A percentile compares a stretch with the other conserved stretches of the same genome.
Conservation (phyloP, 2,329 filamentous ascomycete species). For the Penicillium sp. region DNA sequence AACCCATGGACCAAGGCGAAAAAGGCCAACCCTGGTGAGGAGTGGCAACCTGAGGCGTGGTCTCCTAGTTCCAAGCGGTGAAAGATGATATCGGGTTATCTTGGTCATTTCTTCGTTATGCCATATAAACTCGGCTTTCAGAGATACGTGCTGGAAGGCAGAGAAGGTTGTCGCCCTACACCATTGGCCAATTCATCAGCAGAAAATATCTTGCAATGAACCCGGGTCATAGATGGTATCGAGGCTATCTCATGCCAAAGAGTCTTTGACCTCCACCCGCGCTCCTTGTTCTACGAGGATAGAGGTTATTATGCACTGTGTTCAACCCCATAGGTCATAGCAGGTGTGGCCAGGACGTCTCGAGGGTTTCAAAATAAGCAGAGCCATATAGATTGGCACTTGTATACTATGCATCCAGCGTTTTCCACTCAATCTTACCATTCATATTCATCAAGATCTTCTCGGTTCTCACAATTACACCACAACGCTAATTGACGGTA, state of each 20-base stretch:
- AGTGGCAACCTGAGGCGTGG: constrained; percentile 69
- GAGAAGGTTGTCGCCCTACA: neutral
- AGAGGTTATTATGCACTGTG: neutral
- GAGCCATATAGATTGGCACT: neutral
- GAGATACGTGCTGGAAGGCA: neutral
- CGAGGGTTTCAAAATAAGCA: neutral
- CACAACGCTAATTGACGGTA: neutral
- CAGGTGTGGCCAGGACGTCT: neutral
- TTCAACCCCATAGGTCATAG: neutral
- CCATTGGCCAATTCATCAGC: neutral
- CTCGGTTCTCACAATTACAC: neutral
- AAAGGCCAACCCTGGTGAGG: constrained; percentile 58
- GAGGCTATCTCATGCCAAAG: neutral
- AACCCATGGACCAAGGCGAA: constrained; percentile 61
- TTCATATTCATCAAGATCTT: neutral
- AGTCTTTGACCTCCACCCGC: neutral
- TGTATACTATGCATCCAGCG: constrained; percentile 2
- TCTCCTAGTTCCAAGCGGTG: constrained; percentile 47
- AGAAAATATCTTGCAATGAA: neutral
- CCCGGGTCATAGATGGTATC: neutral
- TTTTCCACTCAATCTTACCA: neutral
- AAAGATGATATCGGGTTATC: constrained; percentile 28
- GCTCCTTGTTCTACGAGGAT: neutral
- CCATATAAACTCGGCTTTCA: neutral
- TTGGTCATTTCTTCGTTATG: neutral